Evolutionary conservation across 2,329 filamentous ascomycete genomes (phyloP), one percentile per base, ranked within the genome.

Genomic region (Talaromyces sp.): DNA sequence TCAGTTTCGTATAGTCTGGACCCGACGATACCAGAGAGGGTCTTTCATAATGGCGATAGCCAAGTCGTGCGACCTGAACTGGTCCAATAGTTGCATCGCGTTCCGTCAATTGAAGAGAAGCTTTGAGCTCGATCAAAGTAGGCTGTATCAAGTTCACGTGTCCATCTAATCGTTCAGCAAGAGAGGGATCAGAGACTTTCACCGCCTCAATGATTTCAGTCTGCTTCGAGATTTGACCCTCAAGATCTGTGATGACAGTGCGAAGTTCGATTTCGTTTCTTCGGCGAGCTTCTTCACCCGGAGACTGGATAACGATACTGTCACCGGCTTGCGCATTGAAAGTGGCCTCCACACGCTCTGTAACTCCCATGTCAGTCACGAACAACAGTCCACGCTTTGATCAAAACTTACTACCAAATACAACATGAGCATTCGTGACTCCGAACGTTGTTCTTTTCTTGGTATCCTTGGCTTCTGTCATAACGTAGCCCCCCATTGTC

Each of bases 391-490:
- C 41, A n/a, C 41, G 6, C 41, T 3, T 43, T 9, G 41, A n/a
- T 54, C 31, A 22, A 50, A 45, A 37, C 62, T 59, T 63, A 63
- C 62, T 47, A 14, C 14, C 24, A 31, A 63, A 35, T 37, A 24
- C 62, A 27, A 63, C 54, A 48, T 63, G 52, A n/a, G 39, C 62
- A 63, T 58, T 59, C 39, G 62, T 63, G 35, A 63, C 39, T 3
- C 62, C 62, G 3, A 47, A 63, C 13, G 41, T 43, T 43, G 16
- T 43, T 19, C 16, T 8, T 19, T 9, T 43, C 16, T 9, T 9
- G 7, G 41, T 43, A 43, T 43, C 16, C 41, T 43, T 43, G 41
- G 41, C 41, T 43, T 43, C 41, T n/a, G 16, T 43, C 16, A 43
- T 43, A 9, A 43, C n/a, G 9, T 43, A 43, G 41, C 41, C 41